Evolutionary conservation across 495 filamentous ascomycete genomes (phyloP).

Genomic region (Podospora australis): DNA sequence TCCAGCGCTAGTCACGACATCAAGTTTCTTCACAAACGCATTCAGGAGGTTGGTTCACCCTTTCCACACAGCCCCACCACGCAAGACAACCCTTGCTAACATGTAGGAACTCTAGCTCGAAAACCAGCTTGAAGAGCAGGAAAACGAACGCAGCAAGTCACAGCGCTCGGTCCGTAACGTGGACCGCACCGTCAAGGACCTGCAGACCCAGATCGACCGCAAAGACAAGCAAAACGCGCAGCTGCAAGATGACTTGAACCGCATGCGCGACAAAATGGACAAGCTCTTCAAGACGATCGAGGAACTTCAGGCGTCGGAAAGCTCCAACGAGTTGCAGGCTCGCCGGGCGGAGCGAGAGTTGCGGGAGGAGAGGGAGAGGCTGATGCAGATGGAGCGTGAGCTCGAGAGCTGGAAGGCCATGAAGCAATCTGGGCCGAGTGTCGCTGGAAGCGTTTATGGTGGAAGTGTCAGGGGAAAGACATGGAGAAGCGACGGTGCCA

Average conservation of each 20-base stretch:
- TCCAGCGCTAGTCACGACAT: slow-evolving; percentile 90
- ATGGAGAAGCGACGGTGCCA: slow-evolving; percentile 14
- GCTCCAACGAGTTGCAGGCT: slow-evolving; percentile 66
- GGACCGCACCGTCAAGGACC: slow-evolving; percentile 88
- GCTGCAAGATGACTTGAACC: slow-evolving; percentile 72
- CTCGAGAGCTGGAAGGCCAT: slow-evolving; percentile 77
- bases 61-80: not conserved
- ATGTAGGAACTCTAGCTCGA: slow-evolving; percentile 58
- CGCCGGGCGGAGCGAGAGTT: slow-evolving; percentile 85
- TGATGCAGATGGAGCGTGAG: slow-evolving; percentile 76
- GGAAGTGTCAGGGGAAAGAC: slow-evolving; percentile 32
- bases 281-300: slow-evolving; percentile 86
- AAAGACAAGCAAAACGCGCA: slow-evolving; percentile 77
- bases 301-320: slow-evolving; percentile 82
- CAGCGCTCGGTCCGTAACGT: slow-evolving; percentile 86
- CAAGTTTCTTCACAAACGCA: slow-evolving; percentile 85
- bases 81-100: slow-evolving; percentile 17
- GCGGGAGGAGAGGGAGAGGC: slow-evolving; percentile 81
- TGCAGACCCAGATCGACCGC: slow-evolving; percentile 87
- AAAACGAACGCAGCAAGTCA: slow-evolving; percentile 67
- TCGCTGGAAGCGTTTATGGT: slow-evolving; percentile 19
- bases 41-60: slow-evolving; percentile 74
- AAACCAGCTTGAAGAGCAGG: slow-evolving; percentile 79
- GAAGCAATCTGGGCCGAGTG: slow-evolving; percentile 49
- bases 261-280: slow-evolving; percentile 81